These are phyloP conservation scores for Fusarium citri DNA, from an alignment of 2,329 filamentous ascomycete species.

Conservation along the genomic window DNA sequence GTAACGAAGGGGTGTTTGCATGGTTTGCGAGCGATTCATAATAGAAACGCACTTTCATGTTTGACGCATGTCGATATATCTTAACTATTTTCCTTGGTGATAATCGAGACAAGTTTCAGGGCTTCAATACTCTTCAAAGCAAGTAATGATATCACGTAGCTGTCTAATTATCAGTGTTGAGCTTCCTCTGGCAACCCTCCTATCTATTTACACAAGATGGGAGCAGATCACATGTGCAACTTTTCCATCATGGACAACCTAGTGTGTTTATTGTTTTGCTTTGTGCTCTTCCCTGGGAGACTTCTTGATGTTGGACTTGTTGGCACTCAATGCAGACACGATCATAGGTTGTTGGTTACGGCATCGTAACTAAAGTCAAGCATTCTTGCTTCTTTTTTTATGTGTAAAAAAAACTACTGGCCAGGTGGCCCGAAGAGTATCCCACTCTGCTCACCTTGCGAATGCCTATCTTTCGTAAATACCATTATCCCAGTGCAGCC, in stretches of 20 bases:
- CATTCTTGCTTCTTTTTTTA: background rate
- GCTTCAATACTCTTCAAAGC: background rate
- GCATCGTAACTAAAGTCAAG: background rate
- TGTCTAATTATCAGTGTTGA: background rate
- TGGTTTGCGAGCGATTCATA: slow-evolving; percentile 41
- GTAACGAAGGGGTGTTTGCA: slow-evolving; percentile 31
- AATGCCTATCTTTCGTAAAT: background rate
- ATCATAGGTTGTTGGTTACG: too few relatives aligned
- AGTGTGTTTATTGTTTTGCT: background rate
- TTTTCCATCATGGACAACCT: background rate
- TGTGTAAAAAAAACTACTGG: background rate
- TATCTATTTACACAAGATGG: background rate
- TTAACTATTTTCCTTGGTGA: background rate
- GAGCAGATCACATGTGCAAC: background rate
- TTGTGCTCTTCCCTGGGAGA: background rate
- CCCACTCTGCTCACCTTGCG: slow-evolving; percentile 1
- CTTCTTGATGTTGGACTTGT: background rate
- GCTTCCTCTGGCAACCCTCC: background rate
- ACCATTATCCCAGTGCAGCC: background rate
- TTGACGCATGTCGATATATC: slow-evolving; percentile 26
- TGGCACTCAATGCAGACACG: background rate
- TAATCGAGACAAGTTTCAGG: background rate
- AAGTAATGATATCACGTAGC: background rate
- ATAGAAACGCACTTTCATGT: slow-evolving; percentile 38
- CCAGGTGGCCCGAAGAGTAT: background rate